Conservation (phyloP, 2,329 filamentous ascomycete species). For the Phaeosphaeria sp. region DNA sequence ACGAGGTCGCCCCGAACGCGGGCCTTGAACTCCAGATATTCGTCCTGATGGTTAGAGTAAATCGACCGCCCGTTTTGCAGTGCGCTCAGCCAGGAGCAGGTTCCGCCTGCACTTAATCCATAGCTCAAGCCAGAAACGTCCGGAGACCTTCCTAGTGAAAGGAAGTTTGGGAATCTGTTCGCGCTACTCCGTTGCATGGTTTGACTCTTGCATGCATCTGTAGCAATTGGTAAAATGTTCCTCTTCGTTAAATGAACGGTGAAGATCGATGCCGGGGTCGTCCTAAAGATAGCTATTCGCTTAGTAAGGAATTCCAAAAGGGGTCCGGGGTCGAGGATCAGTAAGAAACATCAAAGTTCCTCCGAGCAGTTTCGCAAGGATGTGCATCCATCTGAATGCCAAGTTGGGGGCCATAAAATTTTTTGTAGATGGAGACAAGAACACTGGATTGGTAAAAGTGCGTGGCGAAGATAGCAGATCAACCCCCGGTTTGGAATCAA, state of each 20-base stretch:
- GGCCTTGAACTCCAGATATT: too few species aligned
- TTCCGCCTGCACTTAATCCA: too few species aligned
- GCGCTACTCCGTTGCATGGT: neutral
- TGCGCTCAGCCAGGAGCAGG: too few species aligned
- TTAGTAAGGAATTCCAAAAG: neutral
- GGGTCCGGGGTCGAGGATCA: neutral
- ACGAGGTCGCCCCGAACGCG: too few species aligned
- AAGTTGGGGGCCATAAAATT: neutral
- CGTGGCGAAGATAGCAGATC: neutral
- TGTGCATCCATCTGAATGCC: neutral
- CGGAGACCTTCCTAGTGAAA: neutral
- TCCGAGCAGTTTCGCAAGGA: neutral
- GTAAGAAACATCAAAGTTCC: neutral
- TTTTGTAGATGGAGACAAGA: neutral
- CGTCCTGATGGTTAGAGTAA: too few species aligned
- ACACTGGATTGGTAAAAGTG: neutral
- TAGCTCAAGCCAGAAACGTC: neutral
- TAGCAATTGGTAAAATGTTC: neutral
- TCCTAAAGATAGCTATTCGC: constrained; percentile 1
- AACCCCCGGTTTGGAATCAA: neutral
- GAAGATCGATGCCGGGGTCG: neutral
- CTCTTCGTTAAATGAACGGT: neutral
- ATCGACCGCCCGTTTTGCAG: too few species aligned
- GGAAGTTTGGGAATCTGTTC: neutral
- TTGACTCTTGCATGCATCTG: neutral